Evolutionary conservation across 306 rosid genomes (phyloP), one percentile per base, ranked within the genome.

Genomic region (Cajanus cajan): DNA sequence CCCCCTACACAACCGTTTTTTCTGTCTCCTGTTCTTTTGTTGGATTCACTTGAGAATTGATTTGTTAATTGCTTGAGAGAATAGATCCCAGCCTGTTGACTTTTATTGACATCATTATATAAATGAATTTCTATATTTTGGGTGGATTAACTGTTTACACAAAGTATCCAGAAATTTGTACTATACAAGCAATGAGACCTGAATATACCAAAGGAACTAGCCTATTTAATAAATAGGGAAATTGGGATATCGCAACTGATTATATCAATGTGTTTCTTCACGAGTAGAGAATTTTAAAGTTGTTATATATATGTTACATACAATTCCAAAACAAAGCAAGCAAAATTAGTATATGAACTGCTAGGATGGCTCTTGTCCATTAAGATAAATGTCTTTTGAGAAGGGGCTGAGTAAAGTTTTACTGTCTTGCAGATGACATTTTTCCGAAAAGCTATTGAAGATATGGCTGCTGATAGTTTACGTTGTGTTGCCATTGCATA

Each of bases 401-500:
- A 21, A 73, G 7, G 12, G 70, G 12, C 73, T 50, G 40, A 63
- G 61, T 73, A 48, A 33, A 57, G 67, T 31, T 66, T 69, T 71
- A 21, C 58, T 73, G 67, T 39, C 76, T 59, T 83, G 82, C 89
- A 96, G 99, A 76, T 61, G 74, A 37, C 6, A 6, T 64, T 37
- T 85, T 96, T 91, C 82, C 88, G 67, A 79, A 84, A 87, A 24
- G 89, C 97, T 64, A 96, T 96, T 78, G 99, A 89, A 40, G 96
- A 93, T 41, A 93, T 96, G 99, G 99, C 99, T 61, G 51, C 87
- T 41, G 74, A 87, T 40, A 90, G 93, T 78, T 74, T 96, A 69
- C 97, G 99, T 28, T 96, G 99, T 80, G 97, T 96, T 82, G 93
- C 99, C 19, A 90, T 96, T 69, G 98, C 99, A 33, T 96, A 96